Evolutionary conservation across 1,284 basidiomycete species (phyloP).

Genomic region (Porogramme epimiltina): DNA sequence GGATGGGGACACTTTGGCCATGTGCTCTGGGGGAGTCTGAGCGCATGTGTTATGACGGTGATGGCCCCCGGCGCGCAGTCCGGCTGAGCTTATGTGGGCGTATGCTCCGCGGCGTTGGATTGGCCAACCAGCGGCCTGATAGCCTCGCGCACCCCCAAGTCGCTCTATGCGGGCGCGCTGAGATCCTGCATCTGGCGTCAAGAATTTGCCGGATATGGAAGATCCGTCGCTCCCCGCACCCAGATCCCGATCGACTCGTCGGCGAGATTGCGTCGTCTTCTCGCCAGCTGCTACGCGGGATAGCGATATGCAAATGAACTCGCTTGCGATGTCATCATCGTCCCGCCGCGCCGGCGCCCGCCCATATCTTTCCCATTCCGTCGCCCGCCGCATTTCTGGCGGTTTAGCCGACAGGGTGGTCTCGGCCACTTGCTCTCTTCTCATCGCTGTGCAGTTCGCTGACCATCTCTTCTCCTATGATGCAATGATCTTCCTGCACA

Average conservation of each 20-base stretch:
- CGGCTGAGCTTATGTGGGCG: slow-evolving; percentile 5
- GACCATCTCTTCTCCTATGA: neutral
- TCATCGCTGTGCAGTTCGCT: neutral
- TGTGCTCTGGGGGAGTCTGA: neutral
- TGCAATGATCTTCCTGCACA: neutral
- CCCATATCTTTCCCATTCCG: slow-evolving; percentile 6
- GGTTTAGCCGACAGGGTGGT: neutral
- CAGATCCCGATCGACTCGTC: slow-evolving; percentile 14
- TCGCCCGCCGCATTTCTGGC: slow-evolving; percentile 4
- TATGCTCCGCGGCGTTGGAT: slow-evolving; percentile 13
- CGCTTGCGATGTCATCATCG: slow-evolving; percentile 17
- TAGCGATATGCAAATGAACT: slow-evolving; percentile 3
- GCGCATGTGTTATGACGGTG: slow-evolving; percentile 7
- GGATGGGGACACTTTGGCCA: neutral
- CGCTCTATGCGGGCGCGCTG: slow-evolving; percentile 6
- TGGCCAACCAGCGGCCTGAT: slow-evolving; percentile 20
- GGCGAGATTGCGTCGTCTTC: slow-evolving; percentile 17
- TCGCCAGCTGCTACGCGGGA: slow-evolving; percentile 10
- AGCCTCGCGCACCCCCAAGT: slow-evolving; percentile 17
- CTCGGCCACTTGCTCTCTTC: neutral
- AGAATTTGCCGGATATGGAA: slow-evolving; percentile 13
- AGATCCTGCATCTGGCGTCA: slow-evolving; percentile 18
- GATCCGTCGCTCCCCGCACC: slow-evolving; percentile 18
- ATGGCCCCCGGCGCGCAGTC: slow-evolving; percentile 5
- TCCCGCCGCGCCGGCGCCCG: slow-evolving; percentile 9